These are phyloP conservation scores for Pilatotrama ljubarskyi DNA, from an alignment of 768 basidiomycete species.

Conservation along the genomic window DNA sequence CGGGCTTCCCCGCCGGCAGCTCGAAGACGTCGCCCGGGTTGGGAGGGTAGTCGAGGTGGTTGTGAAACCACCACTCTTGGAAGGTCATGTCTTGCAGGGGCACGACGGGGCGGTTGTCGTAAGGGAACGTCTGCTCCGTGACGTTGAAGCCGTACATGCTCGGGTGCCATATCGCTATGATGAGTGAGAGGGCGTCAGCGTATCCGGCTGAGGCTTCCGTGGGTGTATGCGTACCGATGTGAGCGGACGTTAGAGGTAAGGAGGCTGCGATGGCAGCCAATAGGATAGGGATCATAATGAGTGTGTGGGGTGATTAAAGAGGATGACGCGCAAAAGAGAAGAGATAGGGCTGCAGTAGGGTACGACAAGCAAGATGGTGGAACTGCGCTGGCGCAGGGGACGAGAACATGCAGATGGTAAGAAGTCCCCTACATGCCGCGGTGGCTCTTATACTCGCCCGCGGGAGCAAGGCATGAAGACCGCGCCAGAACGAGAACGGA, in stretches of 20 bases:
- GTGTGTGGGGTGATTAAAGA: conserved; percentile 1
- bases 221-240: conserved; percentile 14
- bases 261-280: conserved; percentile 16
- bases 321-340: neutral
- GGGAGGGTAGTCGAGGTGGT: conserved; percentile 59
- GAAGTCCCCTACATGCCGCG: neutral
- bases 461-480: neutral
- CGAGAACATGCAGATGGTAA: neutral
- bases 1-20: conserved; percentile 57
- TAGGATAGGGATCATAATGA: conserved; percentile 14
- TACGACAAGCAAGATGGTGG: neutral
- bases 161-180: conserved; percentile 53
- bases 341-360: neutral
- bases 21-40: conserved; percentile 56
- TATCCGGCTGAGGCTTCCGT: neutral
- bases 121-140: conserved; percentile 51
- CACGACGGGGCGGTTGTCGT: conserved; percentile 64
- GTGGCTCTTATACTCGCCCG: neutral
- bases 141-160: conserved; percentile 73
- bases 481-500: conserved; percentile 3
- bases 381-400: conserved; percentile 4
- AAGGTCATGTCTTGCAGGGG: conserved; percentile 42
- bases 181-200: neutral
- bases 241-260: conserved; percentile 17
- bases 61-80: conserved; percentile 61